Evolutionary conservation across 495 filamentous ascomycete genomes (phyloP).

Genomic region (Penicillium ucsense): DNA sequence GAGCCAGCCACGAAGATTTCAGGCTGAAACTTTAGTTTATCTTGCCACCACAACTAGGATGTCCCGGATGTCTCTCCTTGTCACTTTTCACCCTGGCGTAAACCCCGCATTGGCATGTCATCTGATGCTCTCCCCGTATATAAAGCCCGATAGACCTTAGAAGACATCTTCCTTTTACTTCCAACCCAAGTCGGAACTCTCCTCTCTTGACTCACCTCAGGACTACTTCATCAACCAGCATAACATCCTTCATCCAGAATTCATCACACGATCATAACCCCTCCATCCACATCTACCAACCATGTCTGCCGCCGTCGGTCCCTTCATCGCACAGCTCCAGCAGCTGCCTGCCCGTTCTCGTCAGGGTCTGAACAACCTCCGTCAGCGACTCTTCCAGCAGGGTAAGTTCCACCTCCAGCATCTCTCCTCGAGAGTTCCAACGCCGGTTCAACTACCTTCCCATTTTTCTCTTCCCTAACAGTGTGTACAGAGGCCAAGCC

Average conservation of each 20-base stretch:
- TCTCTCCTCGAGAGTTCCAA: too few species aligned
- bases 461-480: constrained; percentile 3
- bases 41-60: constrained; percentile 6
- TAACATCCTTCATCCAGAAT: too few species aligned
- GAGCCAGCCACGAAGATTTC: neutral
- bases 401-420: constrained; percentile 8
- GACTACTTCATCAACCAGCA: neutral
- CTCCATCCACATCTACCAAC: neutral
- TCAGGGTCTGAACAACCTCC: constrained; percentile 21
- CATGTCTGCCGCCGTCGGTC: constrained; percentile 19
- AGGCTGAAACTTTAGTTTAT: constrained; percentile 6
- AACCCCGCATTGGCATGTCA: constrained; percentile 20
- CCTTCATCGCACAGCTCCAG: constrained; percentile 14
- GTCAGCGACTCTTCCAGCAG: constrained; percentile 23
- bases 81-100: constrained; percentile 1
- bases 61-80: constrained; percentile 15
- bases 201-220: constrained; percentile 1
- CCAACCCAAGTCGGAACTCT: constrained; percentile 1
- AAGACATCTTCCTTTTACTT: neutral
- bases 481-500: constrained; percentile 17
- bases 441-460: too few species aligned
- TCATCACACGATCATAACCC: too few species aligned
- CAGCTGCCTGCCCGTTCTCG: constrained; percentile 18
- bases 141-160: constrained; percentile 2
- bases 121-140: constrained; percentile 14